A percentile compares a stretch with the other conserved stretches of the same genome.
Conservation (phyloP, 2,329 filamentous ascomycete species). For the Bisporella sp. region DNA sequence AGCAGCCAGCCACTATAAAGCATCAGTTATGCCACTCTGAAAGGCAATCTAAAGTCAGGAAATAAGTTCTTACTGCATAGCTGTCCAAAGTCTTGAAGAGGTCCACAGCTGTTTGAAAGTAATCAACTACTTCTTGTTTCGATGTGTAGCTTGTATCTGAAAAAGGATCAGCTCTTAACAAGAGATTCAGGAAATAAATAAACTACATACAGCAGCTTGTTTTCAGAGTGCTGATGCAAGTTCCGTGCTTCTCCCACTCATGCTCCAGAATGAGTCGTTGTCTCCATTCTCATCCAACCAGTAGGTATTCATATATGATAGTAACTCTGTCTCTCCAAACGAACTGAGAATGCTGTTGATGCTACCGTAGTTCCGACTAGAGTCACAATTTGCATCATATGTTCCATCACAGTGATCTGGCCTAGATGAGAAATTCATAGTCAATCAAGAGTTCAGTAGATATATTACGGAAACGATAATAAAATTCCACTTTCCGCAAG, state of each 20-base stretch:
- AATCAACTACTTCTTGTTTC: conserved; percentile 61
- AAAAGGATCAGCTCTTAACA: too few relatives aligned
- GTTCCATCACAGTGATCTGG: conserved; percentile 63
- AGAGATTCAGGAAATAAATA: not conserved
- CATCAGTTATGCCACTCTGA: not conserved
- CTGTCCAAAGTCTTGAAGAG: conserved; percentile 61
- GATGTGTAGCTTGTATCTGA: conserved; percentile 45
- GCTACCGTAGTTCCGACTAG: conserved; percentile 54
- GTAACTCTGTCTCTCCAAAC: conserved; percentile 45
- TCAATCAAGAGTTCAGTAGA: too few relatives aligned
- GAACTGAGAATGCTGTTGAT: conserved; percentile 54
- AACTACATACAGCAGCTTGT: conserved; percentile 48
- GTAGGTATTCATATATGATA: conserved; percentile 62
- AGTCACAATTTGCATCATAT: conserved; percentile 60
- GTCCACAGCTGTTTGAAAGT: conserved; percentile 58
- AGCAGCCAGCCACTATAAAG: conserved; percentile 42
- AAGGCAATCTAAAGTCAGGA: not conserved
- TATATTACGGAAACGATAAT: too few relatives aligned
- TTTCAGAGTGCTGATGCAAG: conserved; percentile 63
- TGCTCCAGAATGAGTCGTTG: conserved; percentile 60
- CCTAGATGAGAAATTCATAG: not conserved
- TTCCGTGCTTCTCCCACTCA: conserved; percentile 70
- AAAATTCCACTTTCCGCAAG: too few relatives aligned
- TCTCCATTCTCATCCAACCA: conserved; percentile 54
- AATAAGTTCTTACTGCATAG: conserved; percentile 40